phyloP scores from a whole-genome alignment of 1,139 yeast genomes.

The Groenewaldozyma sp. region DNA sequence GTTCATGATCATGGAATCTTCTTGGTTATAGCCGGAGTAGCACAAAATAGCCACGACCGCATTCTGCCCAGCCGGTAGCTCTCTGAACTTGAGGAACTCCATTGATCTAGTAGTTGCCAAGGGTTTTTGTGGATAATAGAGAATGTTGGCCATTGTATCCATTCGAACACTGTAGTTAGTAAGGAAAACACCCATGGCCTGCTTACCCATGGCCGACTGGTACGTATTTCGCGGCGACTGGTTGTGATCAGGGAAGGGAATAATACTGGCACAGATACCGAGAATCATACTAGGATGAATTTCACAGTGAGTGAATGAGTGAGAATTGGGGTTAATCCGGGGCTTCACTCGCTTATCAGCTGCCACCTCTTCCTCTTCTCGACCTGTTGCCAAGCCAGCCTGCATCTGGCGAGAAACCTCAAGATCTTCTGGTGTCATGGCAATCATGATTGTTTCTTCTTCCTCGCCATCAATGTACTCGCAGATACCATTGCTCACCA shows the following conservation, averaged over 20 bases:
- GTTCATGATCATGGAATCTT: conserved; percentile 99
- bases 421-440: conserved; percentile 97
- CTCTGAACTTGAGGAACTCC: conserved; percentile 96
- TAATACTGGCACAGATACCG: conserved; percentile 97
- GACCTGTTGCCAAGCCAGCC: conserved; percentile 36
- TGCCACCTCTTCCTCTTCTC: conserved; percentile 44
- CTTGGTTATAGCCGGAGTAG: conserved; percentile 98
- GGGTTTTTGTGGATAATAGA: conserved; percentile 98
- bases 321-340: conserved; percentile 50
- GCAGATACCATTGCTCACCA: conserved; percentile 77
- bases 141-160: conserved; percentile 98
- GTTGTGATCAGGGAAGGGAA: conserved; percentile 99
- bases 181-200: conserved; percentile 99
- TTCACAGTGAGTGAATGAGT: conserved; percentile 97
- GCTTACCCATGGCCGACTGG: conserved; percentile 99
- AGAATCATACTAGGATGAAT: conserved; percentile 98
- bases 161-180: conserved; percentile 93
- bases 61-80: conserved; percentile 97
- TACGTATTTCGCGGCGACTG: conserved; percentile 99
- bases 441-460: conserved; percentile 96
- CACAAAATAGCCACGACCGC: conserved; percentile 97
- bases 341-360: conserved; percentile 87
- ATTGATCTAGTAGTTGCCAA: conserved; percentile 97
- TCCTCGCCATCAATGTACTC: conserved; percentile 97
- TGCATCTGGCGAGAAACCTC: conserved; percentile 54